A percentile compares a stretch with the other conserved stretches of the same genome.
These are phyloP conservation scores for Taphrina deformans DNA, from an alignment of 1,139 yeast species.

Conservation along the genomic window DNA sequence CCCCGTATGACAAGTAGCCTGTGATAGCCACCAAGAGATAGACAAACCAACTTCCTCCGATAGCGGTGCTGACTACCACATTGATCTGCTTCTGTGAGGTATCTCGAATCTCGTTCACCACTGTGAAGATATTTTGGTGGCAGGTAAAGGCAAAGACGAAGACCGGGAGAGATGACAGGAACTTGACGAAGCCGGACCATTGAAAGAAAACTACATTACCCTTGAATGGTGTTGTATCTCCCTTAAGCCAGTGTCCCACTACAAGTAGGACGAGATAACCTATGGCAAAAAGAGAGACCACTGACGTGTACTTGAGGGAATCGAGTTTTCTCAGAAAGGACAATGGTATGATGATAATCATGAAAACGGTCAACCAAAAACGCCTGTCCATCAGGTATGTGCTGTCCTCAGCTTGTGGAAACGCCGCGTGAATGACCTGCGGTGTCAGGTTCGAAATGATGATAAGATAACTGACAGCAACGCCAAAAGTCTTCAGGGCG, in stretches of 20 bases:
- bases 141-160: slow-evolving; percentile 91
- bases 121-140: slow-evolving; percentile 77
- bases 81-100: slow-evolving; percentile 56
- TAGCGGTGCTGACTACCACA: slow-evolving; percentile 57
- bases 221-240: slow-evolving; percentile 49
- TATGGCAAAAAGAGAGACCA: slow-evolving; percentile 80
- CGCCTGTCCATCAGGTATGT: slow-evolving; percentile 43
- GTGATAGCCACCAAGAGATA: slow-evolving; percentile 70
- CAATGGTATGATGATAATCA: slow-evolving; percentile 67
- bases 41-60: slow-evolving; percentile 60
- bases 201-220: slow-evolving; percentile 35
- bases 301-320: slow-evolving; percentile 78
- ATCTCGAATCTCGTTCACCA: slow-evolving; percentile 73
- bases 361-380: slow-evolving; percentile 68
- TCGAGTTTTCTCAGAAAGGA: slow-evolving; percentile 73
- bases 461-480: slow-evolving; percentile 81
- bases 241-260: slow-evolving; percentile 58
- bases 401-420: slow-evolving; percentile 36
- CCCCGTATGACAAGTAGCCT: slow-evolving; percentile 88
- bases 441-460: slow-evolving; percentile 92
- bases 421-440: slow-evolving; percentile 44
- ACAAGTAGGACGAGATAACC: slow-evolving; percentile 77
- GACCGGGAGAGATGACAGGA: slow-evolving; percentile 82
- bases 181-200: slow-evolving; percentile 52
- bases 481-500: slow-evolving; percentile 83